These are phyloP conservation scores for Sanghuangporus weigelae DNA, from an alignment of 1,284 basidiomycete species.

Conservation along the genomic window DNA sequence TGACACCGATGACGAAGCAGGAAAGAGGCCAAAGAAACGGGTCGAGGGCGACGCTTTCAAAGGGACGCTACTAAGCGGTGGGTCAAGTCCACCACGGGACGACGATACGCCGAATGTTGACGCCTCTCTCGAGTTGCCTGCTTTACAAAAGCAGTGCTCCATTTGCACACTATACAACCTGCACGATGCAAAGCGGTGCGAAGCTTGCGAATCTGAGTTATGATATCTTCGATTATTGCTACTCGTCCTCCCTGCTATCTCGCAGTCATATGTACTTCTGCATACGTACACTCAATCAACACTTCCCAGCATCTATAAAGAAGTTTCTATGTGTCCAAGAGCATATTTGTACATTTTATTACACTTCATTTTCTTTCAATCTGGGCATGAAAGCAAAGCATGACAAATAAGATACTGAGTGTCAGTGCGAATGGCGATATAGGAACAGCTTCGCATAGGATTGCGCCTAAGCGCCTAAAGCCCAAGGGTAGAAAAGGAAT, in stretches of 20 bases:
- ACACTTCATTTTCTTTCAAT: neutral
- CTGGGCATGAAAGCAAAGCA: conserved; percentile 5
- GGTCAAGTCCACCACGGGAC: conserved; percentile 13
- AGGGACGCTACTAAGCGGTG: conserved; percentile 62
- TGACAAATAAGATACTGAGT: conserved; percentile 12
- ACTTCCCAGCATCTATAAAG: neutral
- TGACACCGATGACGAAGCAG: conserved; percentile 37
- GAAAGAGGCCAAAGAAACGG: conserved; percentile 32
- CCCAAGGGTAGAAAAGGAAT: conserved; percentile 6
- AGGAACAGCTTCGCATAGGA: too few species aligned
- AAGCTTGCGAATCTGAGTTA: conserved; percentile 22
- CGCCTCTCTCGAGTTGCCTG: neutral
- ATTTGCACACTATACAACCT: conserved; percentile 26
- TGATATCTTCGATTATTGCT: neutral
- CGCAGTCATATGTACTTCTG: neutral
- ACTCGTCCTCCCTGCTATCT: neutral
- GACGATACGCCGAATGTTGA: neutral
- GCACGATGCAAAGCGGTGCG: conserved; percentile 19
- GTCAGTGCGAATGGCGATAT: conserved; percentile 15
- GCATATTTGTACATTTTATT: conserved; percentile 10
- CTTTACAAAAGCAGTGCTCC: conserved; percentile 20
- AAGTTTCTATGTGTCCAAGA: neutral
- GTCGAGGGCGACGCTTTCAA: conserved; percentile 68
- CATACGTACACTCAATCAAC: neutral
- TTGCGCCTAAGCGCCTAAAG: neutral